Evolutionary conservation across 805 yeast species (phyloP).

Genomic region (Zygotorulaspora danielsina): DNA sequence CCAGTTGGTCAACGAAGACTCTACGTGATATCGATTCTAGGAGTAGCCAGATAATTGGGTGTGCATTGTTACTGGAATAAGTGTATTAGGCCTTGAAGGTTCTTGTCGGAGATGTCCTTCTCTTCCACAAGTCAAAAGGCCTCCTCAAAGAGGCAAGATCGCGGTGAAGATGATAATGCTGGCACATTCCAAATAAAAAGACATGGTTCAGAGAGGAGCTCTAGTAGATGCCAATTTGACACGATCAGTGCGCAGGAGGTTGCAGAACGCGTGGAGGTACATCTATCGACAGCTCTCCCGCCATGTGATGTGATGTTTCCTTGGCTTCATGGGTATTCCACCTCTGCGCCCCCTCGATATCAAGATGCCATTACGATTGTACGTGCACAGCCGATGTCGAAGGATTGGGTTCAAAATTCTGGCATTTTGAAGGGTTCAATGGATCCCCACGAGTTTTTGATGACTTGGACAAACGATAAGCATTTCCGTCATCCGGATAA

Average conservation of each 20-base stretch:
- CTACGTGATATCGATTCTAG: too few relatives aligned
- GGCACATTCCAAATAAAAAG: constrained; percentile 10
- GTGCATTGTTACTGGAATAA: background rate
- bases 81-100: background rate
- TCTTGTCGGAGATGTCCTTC: constrained; percentile 6
- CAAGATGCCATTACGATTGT: constrained; percentile 38
- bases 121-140: constrained; percentile 9
- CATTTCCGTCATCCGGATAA: constrained; percentile 30
- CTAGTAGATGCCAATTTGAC: constrained; percentile 3
- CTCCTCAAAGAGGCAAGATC: constrained; percentile 13
- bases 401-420: constrained; percentile 27
- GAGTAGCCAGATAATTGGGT: background rate
- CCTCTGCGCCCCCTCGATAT: constrained; percentile 50
- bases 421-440: constrained; percentile 54
- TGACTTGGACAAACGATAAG: constrained; percentile 43
- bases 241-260: constrained; percentile 12
- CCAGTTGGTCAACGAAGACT: too few relatives aligned
- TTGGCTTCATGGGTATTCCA: constrained; percentile 80
- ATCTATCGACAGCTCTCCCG: constrained; percentile 44
- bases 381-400: constrained; percentile 24
- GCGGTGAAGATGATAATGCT: constrained; percentile 8
- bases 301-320: constrained; percentile 72
- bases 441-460: constrained; percentile 49
- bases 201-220: constrained; percentile 11
- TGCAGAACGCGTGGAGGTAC: constrained; percentile 11